Conservation (phyloP, 352 stramenopile genomes). For the Globisporangium nodosum region DNA sequence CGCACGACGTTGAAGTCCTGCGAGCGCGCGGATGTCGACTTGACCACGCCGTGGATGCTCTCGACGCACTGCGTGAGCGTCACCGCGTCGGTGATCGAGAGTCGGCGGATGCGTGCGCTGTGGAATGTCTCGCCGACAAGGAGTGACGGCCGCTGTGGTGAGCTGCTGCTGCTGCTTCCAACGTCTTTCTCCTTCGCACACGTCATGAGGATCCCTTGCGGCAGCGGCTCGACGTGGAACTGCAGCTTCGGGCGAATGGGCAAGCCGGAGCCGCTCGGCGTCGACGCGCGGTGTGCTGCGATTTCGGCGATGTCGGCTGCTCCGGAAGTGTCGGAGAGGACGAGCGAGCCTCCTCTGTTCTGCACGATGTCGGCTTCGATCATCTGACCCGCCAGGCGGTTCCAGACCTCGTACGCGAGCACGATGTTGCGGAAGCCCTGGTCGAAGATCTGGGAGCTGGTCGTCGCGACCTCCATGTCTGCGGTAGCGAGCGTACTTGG, state of each 20-base stretch:
- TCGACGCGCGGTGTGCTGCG: not conserved
- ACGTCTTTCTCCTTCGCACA: constrained; percentile 6
- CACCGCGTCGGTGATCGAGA: constrained; percentile 22
- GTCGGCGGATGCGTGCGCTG: constrained; percentile 26
- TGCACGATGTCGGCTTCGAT: constrained; percentile 36
- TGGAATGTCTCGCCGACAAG: constrained; percentile 36
- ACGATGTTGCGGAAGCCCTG: constrained; percentile 25
- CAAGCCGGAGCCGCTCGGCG: not conserved
- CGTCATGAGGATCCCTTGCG: constrained; percentile 28
- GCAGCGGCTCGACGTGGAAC: constrained; percentile 36
- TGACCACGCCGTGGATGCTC: constrained; percentile 26
- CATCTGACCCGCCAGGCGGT: constrained; percentile 35
- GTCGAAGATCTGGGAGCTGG: not conserved
- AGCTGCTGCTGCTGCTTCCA: not conserved
- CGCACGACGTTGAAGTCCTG: constrained; percentile 28
- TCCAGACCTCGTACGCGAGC: constrained; percentile 34
- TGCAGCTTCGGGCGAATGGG: constrained; percentile 29
- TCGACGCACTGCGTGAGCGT: constrained; percentile 32
- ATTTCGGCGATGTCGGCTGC: not conserved
- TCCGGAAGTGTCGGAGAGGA: not conserved
- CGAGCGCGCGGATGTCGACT: constrained; percentile 21
- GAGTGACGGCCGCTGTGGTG: constrained; percentile 7
- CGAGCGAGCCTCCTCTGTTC: constrained; percentile 13
- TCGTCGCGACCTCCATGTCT: not conserved
- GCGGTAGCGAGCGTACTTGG: not conserved